Evolutionary conservation across 129 eudicot species (phyloP).

Genomic region (Flaveria trinervia): DNA sequence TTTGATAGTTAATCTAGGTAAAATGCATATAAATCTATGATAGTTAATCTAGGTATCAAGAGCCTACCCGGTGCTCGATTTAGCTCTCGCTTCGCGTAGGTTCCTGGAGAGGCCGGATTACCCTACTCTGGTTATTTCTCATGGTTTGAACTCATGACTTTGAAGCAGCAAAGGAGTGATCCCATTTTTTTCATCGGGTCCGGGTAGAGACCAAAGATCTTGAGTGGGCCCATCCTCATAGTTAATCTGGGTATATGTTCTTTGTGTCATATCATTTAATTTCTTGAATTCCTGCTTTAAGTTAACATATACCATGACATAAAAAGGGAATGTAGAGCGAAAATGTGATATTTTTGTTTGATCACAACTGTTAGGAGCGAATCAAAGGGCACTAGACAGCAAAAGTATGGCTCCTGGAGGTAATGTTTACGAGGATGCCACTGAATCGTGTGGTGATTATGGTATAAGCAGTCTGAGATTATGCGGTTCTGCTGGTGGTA

Average conservation of each 20-base stretch:
- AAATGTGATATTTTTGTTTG: not conserved
- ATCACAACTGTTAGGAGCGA: slow-evolving; percentile 23
- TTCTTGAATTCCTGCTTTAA: not conserved
- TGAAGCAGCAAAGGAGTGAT: too few relatives aligned
- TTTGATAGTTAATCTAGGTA: not conserved
- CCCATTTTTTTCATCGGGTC: too few relatives aligned
- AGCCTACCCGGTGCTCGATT: too few relatives aligned
- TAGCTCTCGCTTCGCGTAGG: too few relatives aligned
- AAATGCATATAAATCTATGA: slow-evolving; percentile 18
- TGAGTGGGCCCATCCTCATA: too few relatives aligned
- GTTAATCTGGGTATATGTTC: too few relatives aligned
- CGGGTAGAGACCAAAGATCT: too few relatives aligned
- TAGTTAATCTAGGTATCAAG: slow-evolving; percentile 11
- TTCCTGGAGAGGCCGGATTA: too few relatives aligned
- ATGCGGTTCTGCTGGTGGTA: slow-evolving; percentile 31
- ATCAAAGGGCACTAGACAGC: slow-evolving; percentile 7
- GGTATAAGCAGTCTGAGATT: slow-evolving; percentile 41
- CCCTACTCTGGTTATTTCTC: too few relatives aligned
- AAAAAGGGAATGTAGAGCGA: not conserved
- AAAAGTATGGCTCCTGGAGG: slow-evolving; percentile 61
- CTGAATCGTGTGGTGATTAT: slow-evolving; percentile 49
- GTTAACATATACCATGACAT: not conserved
- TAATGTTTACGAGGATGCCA: slow-evolving; percentile 36
- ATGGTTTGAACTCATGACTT: too few relatives aligned
- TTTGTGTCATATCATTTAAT: slow-evolving; percentile 18